Evolutionary conservation across 345 rosid genomes (phyloP), one percentile per base, ranked within the genome.

Genomic region (Melaleuca alternifolia): DNA sequence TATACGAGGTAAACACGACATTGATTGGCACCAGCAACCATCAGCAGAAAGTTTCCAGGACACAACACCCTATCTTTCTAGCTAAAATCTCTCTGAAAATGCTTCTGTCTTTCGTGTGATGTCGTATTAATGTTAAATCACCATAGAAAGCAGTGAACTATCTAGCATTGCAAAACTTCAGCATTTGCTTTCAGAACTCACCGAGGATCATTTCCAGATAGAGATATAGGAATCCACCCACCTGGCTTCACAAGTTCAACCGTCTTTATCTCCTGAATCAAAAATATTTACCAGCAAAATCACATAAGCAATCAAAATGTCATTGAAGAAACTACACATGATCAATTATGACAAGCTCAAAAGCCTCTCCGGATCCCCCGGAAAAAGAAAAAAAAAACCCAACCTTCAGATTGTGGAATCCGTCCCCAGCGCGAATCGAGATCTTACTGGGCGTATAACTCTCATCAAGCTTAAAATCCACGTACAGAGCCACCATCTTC

Each of bases 401-500:
- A 81, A 97, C 98, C 99, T 96, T 97, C 85, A 97, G 89, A 90
- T 95, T 95, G 86, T 96, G 98, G 87, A 98, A 98, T 10, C 99
- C 98, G 91, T 98, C 98, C 75, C 98, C 98, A 11, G 98, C 96
- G 20, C 98, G 91, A 89, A 98, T 90, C 53, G 97, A 94, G 65
- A 98, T 93, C 91, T 95, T 96, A 92, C 96, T 93, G 1, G 99
- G 98, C 1, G 98, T 95, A 83, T 95, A 96, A 90, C 99, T 98
- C 93, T 98, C 98, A 51, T 96, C 99, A 84, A 94, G 95, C 95
- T 98, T 98, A 88, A 93, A 96, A 92, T 96, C 99, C 92, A 95
- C 93, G 85, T 96, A 93, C 28, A 98, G 84, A 44, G 89, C 94
- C 86, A 96, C 97, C 90, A 95, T 87, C 98, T 97, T 91, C 84